phyloP scores from a whole-genome alignment of 2,329 filamentous ascomycete genomes.

The Pseudogymnoascus sp. region DNA sequence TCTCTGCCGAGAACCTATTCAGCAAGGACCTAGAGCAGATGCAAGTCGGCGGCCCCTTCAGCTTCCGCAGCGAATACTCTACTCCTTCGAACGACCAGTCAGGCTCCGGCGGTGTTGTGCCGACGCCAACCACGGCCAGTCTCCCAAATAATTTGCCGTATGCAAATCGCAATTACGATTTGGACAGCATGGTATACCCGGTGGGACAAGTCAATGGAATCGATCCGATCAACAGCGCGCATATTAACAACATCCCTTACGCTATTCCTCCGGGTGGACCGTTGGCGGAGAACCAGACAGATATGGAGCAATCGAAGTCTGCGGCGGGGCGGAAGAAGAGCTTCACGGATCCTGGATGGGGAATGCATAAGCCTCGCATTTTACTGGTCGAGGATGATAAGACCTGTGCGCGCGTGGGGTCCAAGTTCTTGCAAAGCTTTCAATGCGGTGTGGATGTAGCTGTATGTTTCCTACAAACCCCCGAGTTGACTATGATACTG shows the following conservation, averaged over 20 bases:
- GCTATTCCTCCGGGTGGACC: conserved; percentile 59
- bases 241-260: conserved; percentile 92
- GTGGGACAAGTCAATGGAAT: conserved; percentile 88
- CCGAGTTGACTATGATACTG: conserved; percentile 17
- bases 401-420: conserved; percentile 59
- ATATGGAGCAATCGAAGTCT: conserved; percentile 32
- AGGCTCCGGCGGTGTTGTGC: conserved; percentile 25
- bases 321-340: conserved; percentile 37
- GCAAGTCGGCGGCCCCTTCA: conserved; percentile 33
- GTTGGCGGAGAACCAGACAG: conserved; percentile 31
- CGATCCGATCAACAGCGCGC: conserved; percentile 88
- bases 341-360: conserved; percentile 46
- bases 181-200: conserved; percentile 76
- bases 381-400: conserved; percentile 81
- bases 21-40: conserved; percentile 60
- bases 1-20: conserved; percentile 57
- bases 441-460: conserved; percentile 62
- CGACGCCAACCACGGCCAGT: conserved; percentile 39
- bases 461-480: conserved; percentile 37
- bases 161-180: conserved; percentile 40
- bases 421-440: conserved; percentile 59
- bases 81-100: conserved; percentile 27
- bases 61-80: conserved; percentile 26
- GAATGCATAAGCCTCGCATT: conserved; percentile 63
- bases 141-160: conserved; percentile 38